Conservation (phyloP, 352 stramenopile species). For the Plasmopara viticola region DNA sequence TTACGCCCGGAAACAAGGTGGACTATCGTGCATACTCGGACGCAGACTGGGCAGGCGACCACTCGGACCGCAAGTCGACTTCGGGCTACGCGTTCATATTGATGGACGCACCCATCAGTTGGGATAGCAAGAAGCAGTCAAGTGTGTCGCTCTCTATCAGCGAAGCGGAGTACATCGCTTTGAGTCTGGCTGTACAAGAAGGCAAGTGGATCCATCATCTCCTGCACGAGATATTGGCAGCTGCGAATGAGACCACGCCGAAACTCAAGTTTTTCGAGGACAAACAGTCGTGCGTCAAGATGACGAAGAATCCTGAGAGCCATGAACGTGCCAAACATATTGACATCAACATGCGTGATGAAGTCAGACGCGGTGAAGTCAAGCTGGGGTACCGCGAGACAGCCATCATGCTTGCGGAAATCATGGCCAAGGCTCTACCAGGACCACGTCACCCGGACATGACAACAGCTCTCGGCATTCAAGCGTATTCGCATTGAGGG, state of each 20-base stretch:
- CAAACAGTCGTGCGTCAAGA: constrained; percentile 9
- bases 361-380: not conserved
- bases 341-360: not conserved
- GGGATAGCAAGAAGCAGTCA: constrained; percentile 1
- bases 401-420: not conserved
- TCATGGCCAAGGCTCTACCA: not conserved
- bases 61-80: not conserved
- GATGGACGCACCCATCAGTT: constrained; percentile 2
- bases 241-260: not conserved
- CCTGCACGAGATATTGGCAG: constrained; percentile 4
- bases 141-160: constrained; percentile 9
- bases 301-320: not conserved
- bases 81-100: too few relatives aligned
- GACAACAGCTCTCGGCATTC: not conserved
- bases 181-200: constrained; percentile 6
- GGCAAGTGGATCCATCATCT: not conserved
- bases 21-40: not conserved
- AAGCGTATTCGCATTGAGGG: not conserved
- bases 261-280: constrained; percentile 8
- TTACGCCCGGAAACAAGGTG: not conserved
- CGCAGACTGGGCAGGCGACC: constrained; percentile 1
- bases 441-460: not conserved
- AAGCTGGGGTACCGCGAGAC: not conserved
- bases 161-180: constrained; percentile 10
- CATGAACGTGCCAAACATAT: not conserved